Evolutionary conservation across 2,329 filamentous ascomycete species (phyloP).

Genomic region (Ophiostoma sp.): DNA sequence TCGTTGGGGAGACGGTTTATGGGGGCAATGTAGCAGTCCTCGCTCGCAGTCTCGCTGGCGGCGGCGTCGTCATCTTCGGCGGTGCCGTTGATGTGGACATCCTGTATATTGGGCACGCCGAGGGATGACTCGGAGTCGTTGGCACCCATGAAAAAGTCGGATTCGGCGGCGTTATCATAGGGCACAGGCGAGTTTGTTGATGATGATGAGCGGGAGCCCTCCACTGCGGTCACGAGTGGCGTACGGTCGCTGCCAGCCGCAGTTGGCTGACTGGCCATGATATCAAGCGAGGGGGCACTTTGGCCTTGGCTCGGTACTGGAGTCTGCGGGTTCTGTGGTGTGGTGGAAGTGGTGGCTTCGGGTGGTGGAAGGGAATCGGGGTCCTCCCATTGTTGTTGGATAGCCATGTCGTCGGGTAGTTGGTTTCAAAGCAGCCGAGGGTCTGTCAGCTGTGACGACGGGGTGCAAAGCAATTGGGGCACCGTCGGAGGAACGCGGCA

Average conservation of each 20-base stretch:
- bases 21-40: constrained; percentile 58
- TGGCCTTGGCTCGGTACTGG: constrained; percentile 16
- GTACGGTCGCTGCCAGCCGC: neutral
- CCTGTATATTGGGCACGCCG: constrained; percentile 70
- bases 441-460: neutral
- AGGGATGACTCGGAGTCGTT: constrained; percentile 94
- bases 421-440: neutral
- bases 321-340: neutral
- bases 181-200: constrained; percentile 70
- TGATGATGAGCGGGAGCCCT: constrained; percentile 57
- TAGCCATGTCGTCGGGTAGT: constrained; percentile 1
- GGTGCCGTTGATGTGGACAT: constrained; percentile 61
- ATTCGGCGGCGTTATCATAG: constrained; percentile 82
- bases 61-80: neutral
- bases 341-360: neutral
- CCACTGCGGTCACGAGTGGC: neutral
- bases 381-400: neutral
- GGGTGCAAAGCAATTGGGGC: neutral
- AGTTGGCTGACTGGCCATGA: constrained; percentile 27
- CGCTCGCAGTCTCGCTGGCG: constrained; percentile 35
- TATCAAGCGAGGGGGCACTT: constrained; percentile 28
- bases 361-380: neutral
- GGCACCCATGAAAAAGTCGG: constrained; percentile 81
- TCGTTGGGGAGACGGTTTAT: constrained; percentile 85
- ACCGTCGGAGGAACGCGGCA: neutral